Base-by-base conservation (phyloP, 75 land plant genomes). In the Cryptomeria japonica region DNA sequence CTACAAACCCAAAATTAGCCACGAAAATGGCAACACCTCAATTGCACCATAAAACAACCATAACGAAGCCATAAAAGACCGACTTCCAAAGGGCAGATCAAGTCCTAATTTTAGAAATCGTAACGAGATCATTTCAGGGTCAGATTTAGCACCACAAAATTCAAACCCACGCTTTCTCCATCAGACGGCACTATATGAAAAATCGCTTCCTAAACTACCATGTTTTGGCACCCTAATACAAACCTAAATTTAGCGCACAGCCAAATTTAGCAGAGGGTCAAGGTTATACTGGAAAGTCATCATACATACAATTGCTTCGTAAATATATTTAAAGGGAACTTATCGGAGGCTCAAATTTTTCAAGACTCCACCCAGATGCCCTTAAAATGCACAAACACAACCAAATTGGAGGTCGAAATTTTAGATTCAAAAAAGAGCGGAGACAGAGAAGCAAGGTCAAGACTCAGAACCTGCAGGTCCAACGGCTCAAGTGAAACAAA, bases 401-500 rank as follows among this genome's bases (percentile, higher is more conserved):
- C 64, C 58, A 36, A 56, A 51, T 25, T 1, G 7, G 56, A 56
- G 9, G 32, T 0, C 28, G 16, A 53, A 84, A 53, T 3, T 25
- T 15, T 8, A 49, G 14, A 53, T 11, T 19, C 15, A 3, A 36
- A 44, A 84, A 10, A 25, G 12, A 53, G 14, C 49, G 68, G 12
- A 64, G 70, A 64, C 28, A 18, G 86, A 51, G 64, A 55, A 85
- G 86, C 86, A 85, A 85, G 86, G 86, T 85, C 86, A 56, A 85
- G 86, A 85, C 34, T 85, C 86, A 85, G 86, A 85, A 85, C 86
- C 64, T 85, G 86, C 86, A 85, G 86, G 86, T 28, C 84, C 51
- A 44, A 82, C 46, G 46, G 46, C 51, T 82, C 46, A 82, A 44
- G 46, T 1, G 1, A 25, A 14, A 28, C 10, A 11, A 1, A 7